Conservation (phyloP, 805 yeast genomes). For the Candida maris region DNA sequence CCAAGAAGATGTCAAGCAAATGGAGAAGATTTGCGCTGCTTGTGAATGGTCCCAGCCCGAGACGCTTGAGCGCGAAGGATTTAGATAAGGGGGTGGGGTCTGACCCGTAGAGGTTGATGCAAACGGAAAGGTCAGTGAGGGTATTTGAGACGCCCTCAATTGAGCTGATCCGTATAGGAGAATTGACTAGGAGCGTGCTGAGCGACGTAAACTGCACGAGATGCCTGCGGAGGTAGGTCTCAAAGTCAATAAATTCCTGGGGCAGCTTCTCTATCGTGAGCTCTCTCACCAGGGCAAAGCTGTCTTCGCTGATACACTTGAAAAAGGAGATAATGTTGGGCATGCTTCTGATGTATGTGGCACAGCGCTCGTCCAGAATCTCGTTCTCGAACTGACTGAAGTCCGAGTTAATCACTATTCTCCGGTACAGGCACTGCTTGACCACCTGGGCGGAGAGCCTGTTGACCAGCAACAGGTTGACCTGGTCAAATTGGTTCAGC, state of each 20-base stretch:
- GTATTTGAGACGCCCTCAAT: constrained; percentile 8
- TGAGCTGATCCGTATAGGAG: constrained; percentile 13
- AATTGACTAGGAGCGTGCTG: constrained; percentile 4
- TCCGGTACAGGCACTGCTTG: constrained; percentile 14
- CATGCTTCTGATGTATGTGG: constrained; percentile 16
- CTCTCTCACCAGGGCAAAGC: constrained; percentile 10
- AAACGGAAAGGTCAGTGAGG: constrained; percentile 5
- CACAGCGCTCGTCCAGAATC: constrained; percentile 1
- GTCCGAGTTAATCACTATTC: constrained; percentile 22
- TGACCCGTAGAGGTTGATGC: constrained; percentile 7
- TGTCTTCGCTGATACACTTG: background rate
- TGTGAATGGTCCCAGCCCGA: constrained; percentile 16
- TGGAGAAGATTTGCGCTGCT: constrained; percentile 5
- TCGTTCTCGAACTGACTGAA: constrained; percentile 27
- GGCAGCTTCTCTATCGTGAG: constrained; percentile 21
- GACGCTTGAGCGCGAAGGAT: constrained; percentile 3
- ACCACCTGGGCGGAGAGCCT: constrained; percentile 8
- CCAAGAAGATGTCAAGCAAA: background rate
- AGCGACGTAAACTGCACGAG: constrained; percentile 6
- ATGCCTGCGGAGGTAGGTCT: constrained; percentile 10
- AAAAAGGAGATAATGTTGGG: constrained; percentile 13
- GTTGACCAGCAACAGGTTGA: constrained; percentile 12
- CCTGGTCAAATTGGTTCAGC: constrained; percentile 25
- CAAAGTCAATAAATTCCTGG: constrained; percentile 28
- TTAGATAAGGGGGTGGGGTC: background rate